Evolutionary conservation across 1,284 basidiomycete species (phyloP), one percentile per base, ranked within the genome.

Genomic region (Bjerkandera adusta): DNA sequence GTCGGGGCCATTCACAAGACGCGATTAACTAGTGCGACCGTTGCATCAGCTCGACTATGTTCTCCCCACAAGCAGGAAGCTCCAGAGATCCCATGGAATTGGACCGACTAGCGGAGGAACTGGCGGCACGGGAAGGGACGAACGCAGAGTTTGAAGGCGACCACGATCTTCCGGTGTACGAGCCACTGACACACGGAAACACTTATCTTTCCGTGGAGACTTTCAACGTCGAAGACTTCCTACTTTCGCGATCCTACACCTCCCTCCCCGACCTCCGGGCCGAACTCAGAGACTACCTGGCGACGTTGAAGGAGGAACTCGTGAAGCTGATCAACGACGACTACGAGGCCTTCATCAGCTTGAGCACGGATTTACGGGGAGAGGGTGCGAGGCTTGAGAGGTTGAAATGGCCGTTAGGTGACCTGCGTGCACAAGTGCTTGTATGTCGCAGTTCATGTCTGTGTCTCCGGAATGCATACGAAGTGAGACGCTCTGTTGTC

Each of bases 251-350:
- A 37, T 77, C 89, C 27, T 86, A 92, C 59, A 90, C 88, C 0
- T 89, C 92, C 8, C 77, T 97, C 11, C 85, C 88, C 36, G 93
- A 96, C 64, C 74, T 97, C 29, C 85, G 93, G 44, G 69, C 79
- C 13, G 94, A 99, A 62, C 75, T 99, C 12, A 79, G 92, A 24
- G 84, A 88, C 48, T 97, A 97, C 66, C 75, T 92, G 48, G 79
- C 81, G 1, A 74, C 77, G 12, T 70, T 99, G 56, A 92, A 95
- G 61, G 89, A 94, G 62, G 93, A 97, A 63, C 79, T 99, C 24
- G 92, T 97, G 24, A 85, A 84, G 60, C 82, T 98, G 61, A 97
- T 99, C 66, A 97, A 99, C 65, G 88, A 94, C 60, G 95, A 98
- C 68, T 98, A 98, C 66, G 93, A 94, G 65, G 94, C 94, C 36